Evolutionary conservation across 371 early-diverging fungal genomes (phyloP), one percentile per base, ranked within the genome.

Genomic region (Apophysomyces trapeziformis): DNA sequence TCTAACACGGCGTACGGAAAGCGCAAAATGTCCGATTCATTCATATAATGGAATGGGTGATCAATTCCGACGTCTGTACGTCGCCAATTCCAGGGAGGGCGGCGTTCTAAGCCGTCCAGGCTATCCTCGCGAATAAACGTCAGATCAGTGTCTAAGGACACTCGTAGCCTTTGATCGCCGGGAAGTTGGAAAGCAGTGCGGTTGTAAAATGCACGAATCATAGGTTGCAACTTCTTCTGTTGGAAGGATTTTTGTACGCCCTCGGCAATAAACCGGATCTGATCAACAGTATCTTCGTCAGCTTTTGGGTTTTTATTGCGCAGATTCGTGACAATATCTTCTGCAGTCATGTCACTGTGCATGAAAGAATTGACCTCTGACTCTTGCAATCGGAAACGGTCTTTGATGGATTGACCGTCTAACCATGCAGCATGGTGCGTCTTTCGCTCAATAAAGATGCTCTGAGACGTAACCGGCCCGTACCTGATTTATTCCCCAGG

Each of bases 1-100:
- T 99, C 99, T n/a, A 99, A 79, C 21, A 99, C 89, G 32, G 98
- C 99, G 75, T 97, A 97, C 21, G 99, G 99, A 83, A 99, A 99
- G 21, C 89, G 83, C 35, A 86, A 77, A n/a, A 95, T 83, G 50
- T 99, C 99, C 32, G 84, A 83, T 26, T 88, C 85, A 12, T 90
- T 83, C 57, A 98, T 69, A 63, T 94, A 82, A 45, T 79, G 76
- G 78, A 99, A 99, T 0, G 98, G 98, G 76, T 90, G 92, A 64
- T 93, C 90, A 35, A 90, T 89, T 16, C 93, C 93, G 57, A 93
- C 88, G 75, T 98, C 97, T 12, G 83, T 79, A 36, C 99, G 90
- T 56, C 96, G 89, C 99, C 99, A 99, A 72, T 95, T 90, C 50
- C 82, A 77, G 7, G 86, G 91, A 1, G 89, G 83, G 56, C 97